Conservation (phyloP, 2,329 filamentous ascomycete species). For the Plenodomus lindquistii region DNA sequence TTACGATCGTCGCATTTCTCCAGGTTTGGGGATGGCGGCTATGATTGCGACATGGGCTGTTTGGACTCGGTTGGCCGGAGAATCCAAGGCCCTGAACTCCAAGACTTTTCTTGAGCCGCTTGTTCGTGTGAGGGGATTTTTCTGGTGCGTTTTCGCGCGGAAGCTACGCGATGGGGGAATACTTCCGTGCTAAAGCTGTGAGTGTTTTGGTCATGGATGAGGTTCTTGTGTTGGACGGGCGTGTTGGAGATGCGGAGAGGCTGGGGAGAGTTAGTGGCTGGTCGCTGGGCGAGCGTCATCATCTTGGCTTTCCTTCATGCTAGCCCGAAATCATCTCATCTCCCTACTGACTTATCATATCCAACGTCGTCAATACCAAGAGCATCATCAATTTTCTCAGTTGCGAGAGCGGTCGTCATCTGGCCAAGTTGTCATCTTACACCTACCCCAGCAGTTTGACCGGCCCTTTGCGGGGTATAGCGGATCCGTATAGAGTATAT, state of each 20-base stretch:
- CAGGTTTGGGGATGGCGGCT: conserved; percentile 19
- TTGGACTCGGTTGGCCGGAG: neutral
- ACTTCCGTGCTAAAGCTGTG: neutral
- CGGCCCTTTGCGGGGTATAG: no score
- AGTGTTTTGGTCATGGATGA: neutral
- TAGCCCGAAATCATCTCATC: neutral
- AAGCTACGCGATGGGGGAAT: conserved; percentile 1
- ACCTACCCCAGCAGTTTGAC: no score
- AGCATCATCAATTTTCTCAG: neutral
- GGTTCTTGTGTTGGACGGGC: neutral
- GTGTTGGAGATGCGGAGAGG: neutral
- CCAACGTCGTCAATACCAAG: neutral
- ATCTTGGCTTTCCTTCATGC: neutral
- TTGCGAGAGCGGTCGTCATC: no score
- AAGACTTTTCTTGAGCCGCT: neutral
- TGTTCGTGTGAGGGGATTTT: neutral
- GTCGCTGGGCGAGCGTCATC: neutral
- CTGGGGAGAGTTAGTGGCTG: neutral
- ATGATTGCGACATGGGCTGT: neutral
- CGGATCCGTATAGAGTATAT: no score
- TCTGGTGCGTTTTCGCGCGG: neutral
- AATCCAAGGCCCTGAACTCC: neutral
- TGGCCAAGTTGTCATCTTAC: no score
- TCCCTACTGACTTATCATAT: neutral
- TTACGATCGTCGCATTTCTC: conserved; percentile 24